Evolutionary conservation across 176 grass and related monocot genomes (phyloP).

Genomic region (Eragrostis curvula): DNA sequence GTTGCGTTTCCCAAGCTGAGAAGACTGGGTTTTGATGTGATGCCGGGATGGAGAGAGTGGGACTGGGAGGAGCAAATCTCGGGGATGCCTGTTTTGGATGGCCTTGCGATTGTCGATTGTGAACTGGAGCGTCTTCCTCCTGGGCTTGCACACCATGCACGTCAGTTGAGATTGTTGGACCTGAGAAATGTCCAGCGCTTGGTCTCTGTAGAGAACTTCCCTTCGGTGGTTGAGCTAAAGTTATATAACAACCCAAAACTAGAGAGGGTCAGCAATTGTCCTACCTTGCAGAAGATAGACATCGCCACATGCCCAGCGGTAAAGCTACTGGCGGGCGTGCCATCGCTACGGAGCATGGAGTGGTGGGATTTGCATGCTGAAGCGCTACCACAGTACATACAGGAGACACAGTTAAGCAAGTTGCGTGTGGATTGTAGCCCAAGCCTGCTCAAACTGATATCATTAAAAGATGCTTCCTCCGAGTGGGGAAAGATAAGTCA

Average conservation of each 20-base stretch:
- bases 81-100: not conserved
- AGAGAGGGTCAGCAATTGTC: not conserved
- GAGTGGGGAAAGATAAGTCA: conserved; percentile 19
- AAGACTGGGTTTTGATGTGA: not conserved
- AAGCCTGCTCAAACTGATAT: conserved; percentile 30
- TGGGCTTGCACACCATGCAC: conserved; percentile 3
- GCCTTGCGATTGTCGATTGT: not conserved
- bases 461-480: not conserved
- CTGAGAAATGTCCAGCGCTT: not conserved
- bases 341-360: not conserved
- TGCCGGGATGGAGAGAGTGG: conserved; percentile 29
- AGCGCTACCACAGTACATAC: conserved; percentile 15
- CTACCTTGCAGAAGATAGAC: not conserved
- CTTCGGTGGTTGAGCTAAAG: not conserved
- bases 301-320: fast-evolving
- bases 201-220: conserved; percentile 25
- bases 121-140: conserved; percentile 16
- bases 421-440: not conserved
- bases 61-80: conserved; percentile 8
- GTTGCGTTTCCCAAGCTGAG: too few relatives aligned
- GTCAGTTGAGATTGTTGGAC: not conserved
- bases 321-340: not conserved
- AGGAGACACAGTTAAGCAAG: not conserved
- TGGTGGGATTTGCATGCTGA: not conserved
- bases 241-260: not conserved